A percentile compares a stretch with the other conserved stretches of the same genome.
These are phyloP conservation scores for Babjeviella inositovora DNA, from an alignment of 805 yeast species.

Conservation along the genomic window DNA sequence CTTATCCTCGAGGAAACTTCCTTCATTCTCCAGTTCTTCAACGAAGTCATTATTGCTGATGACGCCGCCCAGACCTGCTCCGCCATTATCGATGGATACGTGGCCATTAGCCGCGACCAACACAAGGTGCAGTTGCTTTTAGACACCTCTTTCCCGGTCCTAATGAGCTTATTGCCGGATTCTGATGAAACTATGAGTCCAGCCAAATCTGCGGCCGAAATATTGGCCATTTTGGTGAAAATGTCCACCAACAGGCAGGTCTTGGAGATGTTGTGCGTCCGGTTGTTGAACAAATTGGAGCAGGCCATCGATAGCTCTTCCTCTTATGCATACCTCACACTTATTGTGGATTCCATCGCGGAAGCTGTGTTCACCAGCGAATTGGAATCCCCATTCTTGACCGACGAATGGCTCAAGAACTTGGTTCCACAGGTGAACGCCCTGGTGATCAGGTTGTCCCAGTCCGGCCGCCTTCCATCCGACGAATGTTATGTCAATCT, in stretches of 20 bases:
- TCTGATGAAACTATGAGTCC: constrained; percentile 9
- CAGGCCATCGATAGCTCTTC: no score
- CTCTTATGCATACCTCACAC: no score
- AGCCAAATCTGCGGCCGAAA: constrained; percentile 8
- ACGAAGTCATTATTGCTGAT: constrained; percentile 40
- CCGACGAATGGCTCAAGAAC: constrained; percentile 17
- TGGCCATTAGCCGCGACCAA: constrained; percentile 20
- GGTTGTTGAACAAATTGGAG: constrained; percentile 26
- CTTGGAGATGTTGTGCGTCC: constrained; percentile 23
- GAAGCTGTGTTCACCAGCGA: constrained; percentile 13
- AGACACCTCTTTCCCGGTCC: constrained; percentile 32
- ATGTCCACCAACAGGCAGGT: constrained; percentile 21
- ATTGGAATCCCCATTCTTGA: constrained; percentile 4
- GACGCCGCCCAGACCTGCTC: constrained; percentile 31
- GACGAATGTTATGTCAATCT: constrained; percentile 9
- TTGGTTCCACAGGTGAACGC: constrained; percentile 17
- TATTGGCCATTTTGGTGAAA: constrained; percentile 9
- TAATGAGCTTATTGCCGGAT: constrained; percentile 35
- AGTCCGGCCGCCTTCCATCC: constrained; percentile 4
- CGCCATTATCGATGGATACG: constrained; percentile 39
- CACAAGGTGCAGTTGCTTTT: constrained; percentile 19
- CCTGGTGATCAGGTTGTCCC: constrained; percentile 6
- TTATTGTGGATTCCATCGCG: constrained; percentile 10
- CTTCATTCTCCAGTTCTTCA: constrained; percentile 46
- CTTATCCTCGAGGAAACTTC: constrained; percentile 38